Evolutionary conservation across 1,139 yeast genomes (phyloP).

Genomic region (Candida tropicalis): DNA sequence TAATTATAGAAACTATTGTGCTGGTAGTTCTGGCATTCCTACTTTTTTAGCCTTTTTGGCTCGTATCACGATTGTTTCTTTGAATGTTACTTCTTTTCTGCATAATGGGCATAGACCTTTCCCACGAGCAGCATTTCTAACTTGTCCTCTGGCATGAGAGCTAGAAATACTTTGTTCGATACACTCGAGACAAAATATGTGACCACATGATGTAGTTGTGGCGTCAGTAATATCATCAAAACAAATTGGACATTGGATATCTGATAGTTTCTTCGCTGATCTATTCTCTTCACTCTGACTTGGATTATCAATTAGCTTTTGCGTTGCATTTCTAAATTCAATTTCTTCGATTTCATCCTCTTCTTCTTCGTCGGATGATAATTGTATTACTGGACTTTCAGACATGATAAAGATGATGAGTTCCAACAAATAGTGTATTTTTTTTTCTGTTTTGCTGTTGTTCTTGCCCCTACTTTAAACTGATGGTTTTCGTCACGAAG

Average conservation of each 20-base stretch:
- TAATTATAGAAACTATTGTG: not conserved
- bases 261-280: conserved; percentile 35
- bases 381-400: conserved; percentile 23
- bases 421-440: not conserved
- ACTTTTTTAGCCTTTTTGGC: conserved; percentile 26
- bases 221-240: conserved; percentile 45
- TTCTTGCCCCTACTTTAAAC: too few species aligned
- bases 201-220: conserved; percentile 49
- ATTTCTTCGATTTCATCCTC: conserved; percentile 42
- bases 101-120: conserved; percentile 51
- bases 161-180: conserved; percentile 45
- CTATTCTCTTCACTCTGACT: conserved; percentile 19
- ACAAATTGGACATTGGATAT: conserved; percentile 50
- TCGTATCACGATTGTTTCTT: conserved; percentile 40
- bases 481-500: too few species aligned
- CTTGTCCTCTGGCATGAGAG: conserved; percentile 48
- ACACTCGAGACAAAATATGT: conserved; percentile 48
- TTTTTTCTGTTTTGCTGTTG: too few species aligned
- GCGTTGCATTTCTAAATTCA: conserved; percentile 41
- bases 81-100: conserved; percentile 41
- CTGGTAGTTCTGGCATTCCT: conserved; percentile 19
- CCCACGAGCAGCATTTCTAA: conserved; percentile 35
- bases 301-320: conserved; percentile 34
- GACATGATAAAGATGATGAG: not conserved
- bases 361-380: conserved; percentile 33